Conservation (phyloP, 169 alveolate genomes). For the Besnoitia besnoiti region DNA sequence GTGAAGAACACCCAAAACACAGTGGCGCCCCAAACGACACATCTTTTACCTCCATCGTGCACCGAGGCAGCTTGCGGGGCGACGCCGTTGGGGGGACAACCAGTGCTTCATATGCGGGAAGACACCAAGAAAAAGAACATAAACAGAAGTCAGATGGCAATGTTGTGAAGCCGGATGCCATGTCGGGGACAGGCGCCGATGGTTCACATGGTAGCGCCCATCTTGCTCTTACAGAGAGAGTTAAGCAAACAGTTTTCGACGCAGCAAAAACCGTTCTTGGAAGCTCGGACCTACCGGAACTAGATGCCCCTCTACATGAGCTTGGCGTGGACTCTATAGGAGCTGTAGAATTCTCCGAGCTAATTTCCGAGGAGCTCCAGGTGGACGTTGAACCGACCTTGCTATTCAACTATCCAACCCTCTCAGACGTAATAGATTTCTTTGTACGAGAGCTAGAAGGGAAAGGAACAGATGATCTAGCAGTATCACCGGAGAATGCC, state of each 20-base stretch:
- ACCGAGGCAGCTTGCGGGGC: neutral
- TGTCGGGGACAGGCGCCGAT: neutral
- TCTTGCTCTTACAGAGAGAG: slow-evolving; percentile 47
- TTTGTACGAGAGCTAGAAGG: slow-evolving; percentile 67
- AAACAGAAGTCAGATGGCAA: neutral
- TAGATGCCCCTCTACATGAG: slow-evolving; percentile 80
- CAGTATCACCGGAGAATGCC: slow-evolving; percentile 32
- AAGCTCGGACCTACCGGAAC: slow-evolving; percentile 48
- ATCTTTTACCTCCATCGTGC: neutral
- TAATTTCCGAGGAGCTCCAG: slow-evolving; percentile 70
- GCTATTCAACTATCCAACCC: slow-evolving; percentile 79
- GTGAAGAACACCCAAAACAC: neutral
- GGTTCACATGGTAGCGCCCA: neutral
- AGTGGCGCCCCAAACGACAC: neutral
- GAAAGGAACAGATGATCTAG: slow-evolving; percentile 45
- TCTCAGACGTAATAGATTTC: slow-evolving; percentile 75
- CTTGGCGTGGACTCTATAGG: slow-evolving; percentile 80
- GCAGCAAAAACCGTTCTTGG: slow-evolving; percentile 68
- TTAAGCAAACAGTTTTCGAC: slow-evolving; percentile 63
- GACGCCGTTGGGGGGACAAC: neutral
- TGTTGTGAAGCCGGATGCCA: neutral
- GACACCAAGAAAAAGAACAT: neutral
- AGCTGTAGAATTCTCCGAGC: slow-evolving; percentile 78
- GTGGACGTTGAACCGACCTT: slow-evolving; percentile 77
- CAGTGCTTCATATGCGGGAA: neutral